Percentiles rank a stretch among this genome's conserved stretches.
Evolutionary conservation across 169 alveolate species (phyloP).

Genomic region (Eimeria zaria): DNA sequence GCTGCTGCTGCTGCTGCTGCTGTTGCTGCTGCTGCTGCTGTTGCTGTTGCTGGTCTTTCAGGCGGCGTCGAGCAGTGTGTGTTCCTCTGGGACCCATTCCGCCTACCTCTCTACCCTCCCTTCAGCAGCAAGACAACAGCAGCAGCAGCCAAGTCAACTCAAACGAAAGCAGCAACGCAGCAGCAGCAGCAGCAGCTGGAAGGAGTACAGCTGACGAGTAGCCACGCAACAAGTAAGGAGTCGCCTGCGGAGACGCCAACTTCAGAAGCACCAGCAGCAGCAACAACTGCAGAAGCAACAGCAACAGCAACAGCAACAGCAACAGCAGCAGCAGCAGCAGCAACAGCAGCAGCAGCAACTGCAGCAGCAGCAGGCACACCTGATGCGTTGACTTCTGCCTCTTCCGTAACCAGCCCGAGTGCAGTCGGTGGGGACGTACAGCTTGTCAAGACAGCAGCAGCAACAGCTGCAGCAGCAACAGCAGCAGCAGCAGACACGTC

Average conservation of each 20-base stretch:
- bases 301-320: not conserved
- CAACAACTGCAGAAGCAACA: conserved; percentile 19
- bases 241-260: conserved; percentile 20
- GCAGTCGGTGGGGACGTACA: not conserved
- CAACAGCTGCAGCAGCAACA: not conserved
- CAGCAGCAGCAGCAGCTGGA: conserved; percentile 37
- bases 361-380: not conserved
- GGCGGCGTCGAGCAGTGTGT: conserved; percentile 82
- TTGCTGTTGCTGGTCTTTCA: conserved; percentile 37
- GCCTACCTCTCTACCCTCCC: conserved; percentile 71
- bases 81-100: conserved; percentile 75
- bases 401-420: not conserved
- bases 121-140: conserved; percentile 2
- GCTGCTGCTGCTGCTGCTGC: conserved; percentile 16
- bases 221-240: not conserved
- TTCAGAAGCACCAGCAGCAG: not conserved
- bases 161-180: conserved; percentile 45
- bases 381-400: not conserved
- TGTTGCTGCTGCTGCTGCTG: conserved; percentile 44
- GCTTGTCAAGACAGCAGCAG: not conserved
- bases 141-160: conserved; percentile 33
- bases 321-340: not conserved
- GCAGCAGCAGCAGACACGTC: not conserved
- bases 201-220: not conserved
- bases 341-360: conserved; percentile 8